Conservation (phyloP, 2,329 filamentous ascomycete species). For the Teratosphaeria pseudoeucalypti region DNA sequence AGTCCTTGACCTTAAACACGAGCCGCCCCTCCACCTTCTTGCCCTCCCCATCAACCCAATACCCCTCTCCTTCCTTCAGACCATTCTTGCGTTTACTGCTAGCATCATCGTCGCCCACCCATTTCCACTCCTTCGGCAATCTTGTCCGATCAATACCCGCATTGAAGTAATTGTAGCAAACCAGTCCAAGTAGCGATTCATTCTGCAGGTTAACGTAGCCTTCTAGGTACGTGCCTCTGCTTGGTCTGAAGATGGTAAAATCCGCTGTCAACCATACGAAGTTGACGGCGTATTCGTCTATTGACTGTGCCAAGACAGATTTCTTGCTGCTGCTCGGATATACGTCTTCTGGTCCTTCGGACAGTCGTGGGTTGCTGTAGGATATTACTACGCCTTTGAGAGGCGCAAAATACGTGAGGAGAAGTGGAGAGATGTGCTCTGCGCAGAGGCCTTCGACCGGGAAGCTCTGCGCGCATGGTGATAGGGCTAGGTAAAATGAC, state of each 20-base stretch:
- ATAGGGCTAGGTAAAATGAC: conserved; percentile 69
- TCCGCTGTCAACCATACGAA: conserved; percentile 86
- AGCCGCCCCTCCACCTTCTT: conserved; percentile 60
- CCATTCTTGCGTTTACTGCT: conserved; percentile 17
- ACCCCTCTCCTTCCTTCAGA: conserved; percentile 44
- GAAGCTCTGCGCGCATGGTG: conserved; percentile 57
- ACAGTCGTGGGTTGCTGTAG: conserved; percentile 59
- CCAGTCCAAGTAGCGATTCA: conserved; percentile 77
- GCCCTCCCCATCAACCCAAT: conserved; percentile 66
- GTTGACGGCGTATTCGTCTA: conserved; percentile 76
- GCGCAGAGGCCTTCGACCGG: conserved; percentile 61
- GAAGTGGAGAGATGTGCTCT: conserved; percentile 63
- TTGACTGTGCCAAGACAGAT: conserved; percentile 33
- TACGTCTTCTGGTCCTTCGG: conserved; percentile 31
- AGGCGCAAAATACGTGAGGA: conserved; percentile 65
- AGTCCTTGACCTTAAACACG: conserved; percentile 71
- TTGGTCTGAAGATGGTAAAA: conserved; percentile 71
- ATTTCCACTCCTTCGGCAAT: conserved; percentile 70
- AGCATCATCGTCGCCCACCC: conserved; percentile 51
- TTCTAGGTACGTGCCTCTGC: conserved; percentile 61
- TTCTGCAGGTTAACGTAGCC: conserved; percentile 78
- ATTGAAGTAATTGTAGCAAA: conserved; percentile 88
- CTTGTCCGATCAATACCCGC: conserved; percentile 70
- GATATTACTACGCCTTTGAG: conserved; percentile 65
- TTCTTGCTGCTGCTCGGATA: not conserved